Conservation (phyloP, 1,139 yeast genomes). For the Nakaseomyces nivariensis region DNA sequence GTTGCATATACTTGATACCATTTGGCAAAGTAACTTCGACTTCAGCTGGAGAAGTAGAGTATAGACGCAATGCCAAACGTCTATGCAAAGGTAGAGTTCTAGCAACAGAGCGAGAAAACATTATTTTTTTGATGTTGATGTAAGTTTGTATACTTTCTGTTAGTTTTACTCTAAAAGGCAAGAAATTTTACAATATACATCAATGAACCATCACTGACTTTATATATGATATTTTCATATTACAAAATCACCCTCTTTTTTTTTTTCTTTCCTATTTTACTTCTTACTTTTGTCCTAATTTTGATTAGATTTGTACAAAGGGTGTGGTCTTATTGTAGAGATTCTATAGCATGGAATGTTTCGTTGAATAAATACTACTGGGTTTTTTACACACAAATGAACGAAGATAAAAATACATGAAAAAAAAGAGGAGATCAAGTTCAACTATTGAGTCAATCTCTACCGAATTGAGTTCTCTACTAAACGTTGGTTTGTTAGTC, state of each 20-base stretch:
- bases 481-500: too few species aligned
- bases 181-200: too few species aligned
- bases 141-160: background rate
- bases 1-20: slow-evolving; percentile 42
- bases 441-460: background rate
- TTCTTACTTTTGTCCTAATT: background rate
- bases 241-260: too few species aligned
- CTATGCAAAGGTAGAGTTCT: slow-evolving; percentile 7
- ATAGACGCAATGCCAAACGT: slow-evolving; percentile 15
- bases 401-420: background rate
- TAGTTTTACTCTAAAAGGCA: too few species aligned
- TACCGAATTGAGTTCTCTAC: background rate
- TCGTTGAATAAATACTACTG: background rate
- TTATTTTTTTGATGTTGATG: background rate
- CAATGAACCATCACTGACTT: too few species aligned
- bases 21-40: slow-evolving; percentile 45
- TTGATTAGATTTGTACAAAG: too few species aligned
- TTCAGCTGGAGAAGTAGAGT: slow-evolving; percentile 35
- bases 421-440: background rate
- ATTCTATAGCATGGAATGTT: background rate
- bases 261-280: background rate
- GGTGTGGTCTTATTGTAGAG: too few species aligned
- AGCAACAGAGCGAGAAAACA: slow-evolving; percentile 13
- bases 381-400: background rate
- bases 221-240: too few species aligned